A percentile compares a stretch with the other conserved stretches of the same genome.
Conservation (phyloP, 2,329 filamentous ascomycete genomes). For the Eutypa lata region DNA sequence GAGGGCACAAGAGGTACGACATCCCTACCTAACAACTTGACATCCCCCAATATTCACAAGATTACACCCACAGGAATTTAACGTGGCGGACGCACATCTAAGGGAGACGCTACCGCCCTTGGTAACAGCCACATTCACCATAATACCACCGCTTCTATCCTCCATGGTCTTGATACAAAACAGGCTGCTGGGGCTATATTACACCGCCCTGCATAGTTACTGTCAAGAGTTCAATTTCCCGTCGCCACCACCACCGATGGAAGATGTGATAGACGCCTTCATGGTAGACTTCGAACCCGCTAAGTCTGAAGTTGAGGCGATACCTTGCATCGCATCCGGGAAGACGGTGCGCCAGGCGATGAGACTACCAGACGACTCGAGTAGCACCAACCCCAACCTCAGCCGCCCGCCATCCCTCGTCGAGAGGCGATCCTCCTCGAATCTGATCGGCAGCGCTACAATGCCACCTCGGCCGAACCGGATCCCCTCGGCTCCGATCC, state of each 20-base stretch:
- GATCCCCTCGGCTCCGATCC: conserved; percentile 33
- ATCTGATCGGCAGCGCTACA: conserved; percentile 29
- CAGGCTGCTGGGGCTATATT: conserved; percentile 71
- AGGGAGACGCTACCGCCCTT: conserved; percentile 69
- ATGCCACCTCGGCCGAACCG: conserved; percentile 31
- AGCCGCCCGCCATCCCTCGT: conserved; percentile 23
- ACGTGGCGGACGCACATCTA: conserved; percentile 71
- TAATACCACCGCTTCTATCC: conserved; percentile 70
- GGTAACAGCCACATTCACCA: conserved; percentile 65
- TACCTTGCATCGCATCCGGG: conserved; percentile 62
- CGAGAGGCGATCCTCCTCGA: conserved; percentile 38
- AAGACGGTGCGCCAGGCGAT: conserved; percentile 58
- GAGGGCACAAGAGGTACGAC: conserved; percentile 58
- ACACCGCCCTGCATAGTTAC: conserved; percentile 73
- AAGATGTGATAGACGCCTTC: conserved; percentile 67
- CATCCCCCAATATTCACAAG: conserved; percentile 6
- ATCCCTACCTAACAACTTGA: background rate
- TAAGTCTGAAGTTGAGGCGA: conserved; percentile 63
- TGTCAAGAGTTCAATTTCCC: conserved; percentile 67
- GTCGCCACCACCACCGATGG: conserved; percentile 69
- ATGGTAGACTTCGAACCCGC: conserved; percentile 59
- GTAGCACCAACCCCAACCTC: conserved; percentile 13
- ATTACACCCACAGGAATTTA: conserved; percentile 56
- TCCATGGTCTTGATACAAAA: conserved; percentile 76
- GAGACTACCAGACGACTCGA: conserved; percentile 31